A percentile compares a stretch with the other conserved stretches of the same genome.
These are phyloP conservation scores for Mycena filopes DNA, from an alignment of 768 basidiomycete species.

Conservation along the genomic window DNA sequence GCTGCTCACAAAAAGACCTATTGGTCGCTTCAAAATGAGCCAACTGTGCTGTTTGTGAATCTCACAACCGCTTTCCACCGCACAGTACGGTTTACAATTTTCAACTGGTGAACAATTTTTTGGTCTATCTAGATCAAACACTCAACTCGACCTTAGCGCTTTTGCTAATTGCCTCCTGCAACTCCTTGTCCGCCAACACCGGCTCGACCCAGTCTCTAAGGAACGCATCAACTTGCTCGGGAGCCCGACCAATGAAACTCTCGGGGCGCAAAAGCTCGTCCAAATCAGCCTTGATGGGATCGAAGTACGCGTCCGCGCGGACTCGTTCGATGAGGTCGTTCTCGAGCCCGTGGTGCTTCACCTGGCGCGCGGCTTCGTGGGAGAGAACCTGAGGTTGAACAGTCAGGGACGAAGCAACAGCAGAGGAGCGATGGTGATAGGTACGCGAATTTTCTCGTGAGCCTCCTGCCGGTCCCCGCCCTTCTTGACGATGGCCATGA, in stretches of 20 bases:
- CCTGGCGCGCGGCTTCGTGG: conserved; percentile 93
- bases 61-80: conserved; percentile 14
- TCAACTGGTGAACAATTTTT: no score
- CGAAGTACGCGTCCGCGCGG: conserved; percentile 85
- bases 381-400: conserved; percentile 75
- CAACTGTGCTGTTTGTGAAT: neutral
- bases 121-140: conserved; percentile 50
- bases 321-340: conserved; percentile 96
- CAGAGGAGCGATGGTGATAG: conserved; percentile 30
- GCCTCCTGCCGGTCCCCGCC: conserved; percentile 97
- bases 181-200: conserved; percentile 71
- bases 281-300: conserved; percentile 83
- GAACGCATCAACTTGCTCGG: conserved; percentile 94
- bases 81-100: conserved; percentile 9
- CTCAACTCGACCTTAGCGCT: conserved; percentile 72
- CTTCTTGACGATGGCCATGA: conserved; percentile 97
- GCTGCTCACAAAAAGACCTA: no score
- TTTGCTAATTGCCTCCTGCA: conserved; percentile 61
- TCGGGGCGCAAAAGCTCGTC: conserved; percentile 83
- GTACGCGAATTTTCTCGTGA: conserved; percentile 92
- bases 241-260: conserved; percentile 93
- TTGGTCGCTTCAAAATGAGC: no score
- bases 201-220: conserved; percentile 88
- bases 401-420: conserved; percentile 9
- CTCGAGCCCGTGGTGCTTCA: conserved; percentile 93